These are phyloP conservation scores for Ganoderma lucidum DNA, from an alignment of 1,284 basidiomycete genomes.

Conservation along the genomic window DNA sequence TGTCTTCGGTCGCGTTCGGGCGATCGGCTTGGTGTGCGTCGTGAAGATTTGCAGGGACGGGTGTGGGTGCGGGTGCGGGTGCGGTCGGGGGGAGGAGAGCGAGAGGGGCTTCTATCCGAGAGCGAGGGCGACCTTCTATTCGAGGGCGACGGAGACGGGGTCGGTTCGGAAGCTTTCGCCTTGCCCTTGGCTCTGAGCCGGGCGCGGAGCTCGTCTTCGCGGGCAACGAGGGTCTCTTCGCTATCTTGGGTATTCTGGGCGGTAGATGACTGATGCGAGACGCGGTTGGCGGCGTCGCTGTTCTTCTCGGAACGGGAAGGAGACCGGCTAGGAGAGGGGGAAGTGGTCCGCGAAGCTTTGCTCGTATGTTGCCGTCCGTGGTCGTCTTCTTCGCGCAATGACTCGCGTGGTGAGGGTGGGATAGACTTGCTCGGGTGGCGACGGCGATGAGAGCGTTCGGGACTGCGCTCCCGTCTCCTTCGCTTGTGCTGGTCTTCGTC, in stretches of 20 bases:
- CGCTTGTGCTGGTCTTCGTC: conserved; percentile 23
- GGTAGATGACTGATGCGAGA: conserved; percentile 10
- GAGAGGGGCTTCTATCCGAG: conserved; percentile 5
- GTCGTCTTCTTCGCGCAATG: conserved; percentile 5
- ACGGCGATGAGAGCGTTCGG: conserved; percentile 35
- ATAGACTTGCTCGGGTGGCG: conserved; percentile 28
- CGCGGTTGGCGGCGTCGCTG: conserved; percentile 4
- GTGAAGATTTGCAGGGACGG: conserved; percentile 9
- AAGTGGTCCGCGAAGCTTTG: background rate
- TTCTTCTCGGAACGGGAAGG: background rate
- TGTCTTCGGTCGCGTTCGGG: conserved; percentile 7
- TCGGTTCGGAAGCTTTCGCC: conserved; percentile 23
- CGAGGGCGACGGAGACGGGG: conserved; percentile 13
- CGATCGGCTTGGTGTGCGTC: background rate
- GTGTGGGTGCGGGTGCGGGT: conserved; percentile 15
- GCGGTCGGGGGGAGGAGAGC: conserved; percentile 20
- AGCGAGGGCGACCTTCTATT: background rate
- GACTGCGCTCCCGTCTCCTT: conserved; percentile 37
- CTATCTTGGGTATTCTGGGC: conserved; percentile 21
- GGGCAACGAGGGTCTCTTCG: conserved; percentile 18
- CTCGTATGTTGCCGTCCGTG: conserved; percentile 5
- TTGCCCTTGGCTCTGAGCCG: conserved; percentile 46
- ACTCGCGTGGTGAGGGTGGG: conserved; percentile 8
- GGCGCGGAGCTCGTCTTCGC: conserved; percentile 36
- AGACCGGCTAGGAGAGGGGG: conserved; percentile 15